A percentile compares a stretch with the other conserved stretches of the same genome.
phyloP scores from a whole-genome alignment of 352 stramenopile species.

The Pythium graminicola region DNA sequence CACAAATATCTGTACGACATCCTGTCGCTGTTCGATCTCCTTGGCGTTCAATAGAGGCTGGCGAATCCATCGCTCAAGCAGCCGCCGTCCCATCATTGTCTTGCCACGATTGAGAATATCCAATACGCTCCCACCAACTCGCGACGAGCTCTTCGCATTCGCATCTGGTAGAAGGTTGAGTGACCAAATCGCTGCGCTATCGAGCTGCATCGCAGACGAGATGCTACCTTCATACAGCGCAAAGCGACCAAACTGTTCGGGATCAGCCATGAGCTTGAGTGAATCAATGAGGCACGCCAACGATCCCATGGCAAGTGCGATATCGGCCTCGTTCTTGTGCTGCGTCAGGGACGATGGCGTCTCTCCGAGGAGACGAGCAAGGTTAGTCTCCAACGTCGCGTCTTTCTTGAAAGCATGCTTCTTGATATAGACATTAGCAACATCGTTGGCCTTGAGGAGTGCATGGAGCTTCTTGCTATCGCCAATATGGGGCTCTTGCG shows the following conservation, averaged over 20 bases:
- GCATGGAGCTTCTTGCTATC: slow-evolving; percentile 82
- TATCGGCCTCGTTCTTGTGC: slow-evolving; percentile 65
- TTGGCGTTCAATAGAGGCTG: slow-evolving; percentile 91
- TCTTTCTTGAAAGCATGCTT: slow-evolving; percentile 59
- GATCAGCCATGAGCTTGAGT: slow-evolving; percentile 60
- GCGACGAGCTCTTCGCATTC: slow-evolving; percentile 28
- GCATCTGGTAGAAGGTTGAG: slow-evolving; percentile 90
- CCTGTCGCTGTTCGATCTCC: slow-evolving; percentile 85
- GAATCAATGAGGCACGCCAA: slow-evolving; percentile 62
- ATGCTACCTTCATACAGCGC: slow-evolving; percentile 55
- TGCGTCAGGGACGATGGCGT: slow-evolving; percentile 35
- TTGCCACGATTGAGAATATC: slow-evolving; percentile 94
- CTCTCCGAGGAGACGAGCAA: slow-evolving; percentile 51
- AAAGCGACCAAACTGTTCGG: slow-evolving; percentile 71
- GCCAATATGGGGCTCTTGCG: slow-evolving; percentile 46
- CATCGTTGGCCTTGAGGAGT: slow-evolving; percentile 58
- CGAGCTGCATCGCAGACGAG: slow-evolving; percentile 89
- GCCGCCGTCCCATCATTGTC: slow-evolving; percentile 89
- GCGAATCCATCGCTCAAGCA: slow-evolving; percentile 96
- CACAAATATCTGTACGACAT: slow-evolving; percentile 90
- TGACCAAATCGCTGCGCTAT: slow-evolving; percentile 88
- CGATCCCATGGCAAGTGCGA: slow-evolving; percentile 56
- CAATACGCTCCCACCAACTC: slow-evolving; percentile 80
- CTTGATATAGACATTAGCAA: slow-evolving; percentile 57
- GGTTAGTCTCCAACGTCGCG: slow-evolving; percentile 49